Evolutionary conservation across 805 yeast species (phyloP).

Genomic region (Zygosaccharomyces bisporus): DNA sequence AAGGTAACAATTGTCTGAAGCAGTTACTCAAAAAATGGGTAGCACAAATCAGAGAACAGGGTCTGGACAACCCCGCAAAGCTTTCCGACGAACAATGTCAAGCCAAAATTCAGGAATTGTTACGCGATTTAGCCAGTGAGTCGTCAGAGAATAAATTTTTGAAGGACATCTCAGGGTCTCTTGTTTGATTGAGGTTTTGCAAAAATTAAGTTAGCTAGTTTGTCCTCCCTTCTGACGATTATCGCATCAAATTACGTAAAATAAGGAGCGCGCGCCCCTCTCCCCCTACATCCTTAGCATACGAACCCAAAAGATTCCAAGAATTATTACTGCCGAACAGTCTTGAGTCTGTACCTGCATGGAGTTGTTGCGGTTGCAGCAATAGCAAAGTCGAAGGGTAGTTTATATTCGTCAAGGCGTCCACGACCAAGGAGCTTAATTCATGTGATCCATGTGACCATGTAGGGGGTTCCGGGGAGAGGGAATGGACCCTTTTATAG

Average conservation of each 20-base stretch:
- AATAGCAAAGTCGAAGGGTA: constrained; percentile 4
- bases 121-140: constrained; percentile 18
- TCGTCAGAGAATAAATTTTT: constrained; percentile 19
- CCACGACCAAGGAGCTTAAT: not conserved
- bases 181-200: constrained; percentile 15
- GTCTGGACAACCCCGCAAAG: constrained; percentile 22
- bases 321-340: too few species aligned
- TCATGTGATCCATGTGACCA: not conserved
- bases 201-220: too few species aligned
- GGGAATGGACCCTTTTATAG: not conserved
- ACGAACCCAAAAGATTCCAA: too few species aligned
- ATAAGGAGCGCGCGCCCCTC: too few species aligned
- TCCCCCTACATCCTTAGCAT: too few species aligned
- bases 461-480: too few species aligned
- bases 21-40: constrained; percentile 54
- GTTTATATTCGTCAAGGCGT: not conserved
- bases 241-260: too few species aligned
- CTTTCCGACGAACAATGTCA: constrained; percentile 38
- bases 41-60: constrained; percentile 36
- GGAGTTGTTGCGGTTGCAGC: not conserved
- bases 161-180: constrained; percentile 20
- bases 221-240: too few species aligned
- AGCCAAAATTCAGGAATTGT: constrained; percentile 23
- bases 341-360: too few species aligned
- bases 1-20: constrained; percentile 50